Percentiles rank a stretch among this genome's conserved stretches.
These are phyloP conservation scores for Sporormia fimetaria DNA, from an alignment of 495 filamentous ascomycete species.

Conservation along the genomic window DNA sequence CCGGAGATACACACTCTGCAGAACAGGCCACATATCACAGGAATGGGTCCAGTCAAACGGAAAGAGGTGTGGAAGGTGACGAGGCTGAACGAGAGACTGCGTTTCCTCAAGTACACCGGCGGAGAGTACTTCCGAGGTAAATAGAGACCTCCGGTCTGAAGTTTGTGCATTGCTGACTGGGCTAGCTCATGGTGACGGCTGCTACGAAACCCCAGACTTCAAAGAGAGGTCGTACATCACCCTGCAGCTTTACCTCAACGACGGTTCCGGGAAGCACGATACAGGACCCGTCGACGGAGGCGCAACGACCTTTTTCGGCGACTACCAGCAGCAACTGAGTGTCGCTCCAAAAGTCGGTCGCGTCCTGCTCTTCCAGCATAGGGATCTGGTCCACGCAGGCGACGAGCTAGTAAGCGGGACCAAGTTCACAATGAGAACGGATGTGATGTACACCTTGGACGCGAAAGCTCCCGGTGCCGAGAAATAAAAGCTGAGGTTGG, in stretches of 20 bases:
- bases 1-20: constrained; percentile 32
- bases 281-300: constrained; percentile 42
- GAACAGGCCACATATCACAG: constrained; percentile 37
- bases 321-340: constrained; percentile 42
- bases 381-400: constrained; percentile 55
- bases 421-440: constrained; percentile 68
- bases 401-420: constrained; percentile 60
- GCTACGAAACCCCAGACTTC: constrained; percentile 49
- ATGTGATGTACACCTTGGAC: constrained; percentile 53
- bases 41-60: constrained; percentile 36
- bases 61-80: constrained; percentile 45
- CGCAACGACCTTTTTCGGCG: constrained; percentile 51
- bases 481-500: not conserved
- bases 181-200: constrained; percentile 62
- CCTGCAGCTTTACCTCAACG: constrained; percentile 74
- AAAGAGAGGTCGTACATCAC: constrained; percentile 57
- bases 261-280: constrained; percentile 39
- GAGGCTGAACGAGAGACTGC: constrained; percentile 62
- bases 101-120: constrained; percentile 66
- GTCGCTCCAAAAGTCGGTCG: constrained; percentile 60
- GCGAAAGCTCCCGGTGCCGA: not conserved
- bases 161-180: constrained; percentile 1
- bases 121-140: constrained; percentile 66
- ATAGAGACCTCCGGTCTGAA: constrained; percentile 12
- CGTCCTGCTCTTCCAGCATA: constrained; percentile 69